Evolutionary conservation across 1,284 basidiomycete species (phyloP).

Genomic region (Cutaneotrichosporon cavernicola): DNA sequence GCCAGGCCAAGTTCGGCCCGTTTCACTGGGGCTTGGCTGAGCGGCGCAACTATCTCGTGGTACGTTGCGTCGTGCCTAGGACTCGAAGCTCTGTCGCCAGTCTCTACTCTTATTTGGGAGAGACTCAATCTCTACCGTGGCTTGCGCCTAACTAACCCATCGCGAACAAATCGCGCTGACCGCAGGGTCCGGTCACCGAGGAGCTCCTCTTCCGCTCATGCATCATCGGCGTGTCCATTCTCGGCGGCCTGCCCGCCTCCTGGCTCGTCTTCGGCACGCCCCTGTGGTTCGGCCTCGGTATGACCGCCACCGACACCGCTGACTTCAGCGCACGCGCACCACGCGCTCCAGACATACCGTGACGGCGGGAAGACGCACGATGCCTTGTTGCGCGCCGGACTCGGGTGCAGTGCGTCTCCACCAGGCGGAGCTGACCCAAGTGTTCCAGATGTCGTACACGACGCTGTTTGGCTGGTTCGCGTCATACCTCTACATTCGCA

Average conservation of each 20-base stretch:
- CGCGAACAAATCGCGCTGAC: not conserved
- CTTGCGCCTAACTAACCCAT: not conserved
- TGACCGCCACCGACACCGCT: conserved; percentile 35
- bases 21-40: conserved; percentile 36
- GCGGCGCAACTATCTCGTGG: conserved; percentile 73
- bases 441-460: conserved; percentile 83
- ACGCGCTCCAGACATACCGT: conserved; percentile 79
- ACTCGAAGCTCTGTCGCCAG: conserved; percentile 9
- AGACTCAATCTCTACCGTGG: too few species aligned
- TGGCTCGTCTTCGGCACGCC: conserved; percentile 77
- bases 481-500: conserved; percentile 79
- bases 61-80: conserved; percentile 53
- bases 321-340: conserved; percentile 81
- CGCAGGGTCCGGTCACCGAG: conserved; percentile 83
- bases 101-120: too few species aligned
- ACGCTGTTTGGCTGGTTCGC: conserved; percentile 88
- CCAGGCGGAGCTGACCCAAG: conserved; percentile 53
- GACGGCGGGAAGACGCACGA: conserved; percentile 63
- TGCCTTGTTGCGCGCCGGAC: conserved; percentile 64
- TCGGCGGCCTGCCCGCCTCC: conserved; percentile 61
- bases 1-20: conserved; percentile 54
- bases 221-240: conserved; percentile 69
- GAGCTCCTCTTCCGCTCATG: conserved; percentile 89
- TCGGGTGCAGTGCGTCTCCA: conserved; percentile 61
- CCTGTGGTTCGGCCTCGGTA: conserved; percentile 82